Evolutionary conservation across 495 filamentous ascomycete genomes (phyloP).

Genomic region (Neurospora sp.): DNA sequence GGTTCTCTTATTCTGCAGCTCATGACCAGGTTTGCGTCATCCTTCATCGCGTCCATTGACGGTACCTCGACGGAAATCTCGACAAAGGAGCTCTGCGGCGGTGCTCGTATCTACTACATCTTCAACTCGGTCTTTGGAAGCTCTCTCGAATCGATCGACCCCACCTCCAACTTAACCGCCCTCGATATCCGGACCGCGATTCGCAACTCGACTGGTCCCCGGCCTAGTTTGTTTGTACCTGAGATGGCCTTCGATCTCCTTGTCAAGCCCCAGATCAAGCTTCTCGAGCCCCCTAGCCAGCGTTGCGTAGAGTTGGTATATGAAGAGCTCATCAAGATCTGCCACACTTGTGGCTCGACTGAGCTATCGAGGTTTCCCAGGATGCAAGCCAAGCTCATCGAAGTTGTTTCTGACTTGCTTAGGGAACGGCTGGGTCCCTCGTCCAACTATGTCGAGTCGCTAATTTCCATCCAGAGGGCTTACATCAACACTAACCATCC

Average conservation of each 20-base stretch:
- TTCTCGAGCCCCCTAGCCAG: constrained; percentile 91
- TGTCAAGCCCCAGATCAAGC: constrained; percentile 96
- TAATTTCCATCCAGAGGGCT: constrained; percentile 93
- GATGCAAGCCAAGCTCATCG: constrained; percentile 92
- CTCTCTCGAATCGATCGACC: constrained; percentile 90
- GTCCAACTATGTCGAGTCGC: constrained; percentile 83
- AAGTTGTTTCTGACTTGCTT: constrained; percentile 94
- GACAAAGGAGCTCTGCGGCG: constrained; percentile 95
- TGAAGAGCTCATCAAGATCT: constrained; percentile 98
- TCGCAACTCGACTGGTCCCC: constrained; percentile 92
- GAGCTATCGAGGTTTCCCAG: constrained; percentile 87
- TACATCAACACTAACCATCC: constrained; percentile 99
- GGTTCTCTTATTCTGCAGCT: constrained; percentile 90
- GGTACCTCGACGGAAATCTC: constrained; percentile 97
- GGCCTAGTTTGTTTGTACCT: constrained; percentile 91
- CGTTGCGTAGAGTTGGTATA: constrained; percentile 97
- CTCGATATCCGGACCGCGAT: constrained; percentile 98
- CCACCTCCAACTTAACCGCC: constrained; percentile 85
- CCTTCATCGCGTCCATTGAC: constrained; percentile 97
- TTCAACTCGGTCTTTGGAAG: constrained; percentile 99
- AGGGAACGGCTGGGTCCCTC: constrained; percentile 84
- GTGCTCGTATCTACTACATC: constrained; percentile 97
- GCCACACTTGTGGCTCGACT: constrained; percentile 93
- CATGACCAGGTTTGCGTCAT: constrained; percentile 96
- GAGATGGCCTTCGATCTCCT: constrained; percentile 96